phyloP scores from a whole-genome alignment of 23 red algal genomes.

The Gracilariopsis chorda region DNA sequence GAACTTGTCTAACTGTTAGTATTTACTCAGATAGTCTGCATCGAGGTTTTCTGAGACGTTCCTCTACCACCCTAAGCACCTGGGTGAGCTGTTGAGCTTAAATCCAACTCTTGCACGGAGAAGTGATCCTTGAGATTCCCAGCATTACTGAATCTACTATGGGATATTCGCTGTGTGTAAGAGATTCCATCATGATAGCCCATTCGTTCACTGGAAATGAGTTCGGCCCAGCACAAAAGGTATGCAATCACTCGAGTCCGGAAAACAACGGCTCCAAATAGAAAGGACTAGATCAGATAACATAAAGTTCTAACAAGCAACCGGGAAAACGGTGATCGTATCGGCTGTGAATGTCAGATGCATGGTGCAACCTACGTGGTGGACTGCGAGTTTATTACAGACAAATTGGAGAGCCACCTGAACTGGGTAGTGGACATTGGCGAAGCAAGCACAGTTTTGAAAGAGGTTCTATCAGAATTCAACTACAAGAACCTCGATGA shows the following conservation, averaged over 20 bases:
- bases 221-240: conserved; percentile 33
- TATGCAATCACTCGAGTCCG: background rate
- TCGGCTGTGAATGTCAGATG: conserved; percentile 23
- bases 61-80: too few relatives aligned
- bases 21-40: too few relatives aligned
- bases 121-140: too few relatives aligned
- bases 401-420: conserved; percentile 17
- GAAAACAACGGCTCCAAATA: too few relatives aligned
- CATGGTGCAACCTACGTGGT: conserved; percentile 89
- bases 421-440: conserved; percentile 94
- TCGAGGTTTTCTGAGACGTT: too few relatives aligned
- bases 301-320: too few relatives aligned
- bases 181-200: conserved; percentile 91
- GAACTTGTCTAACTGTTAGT: too few relatives aligned
- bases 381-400: conserved; percentile 78
- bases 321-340: too few relatives aligned
- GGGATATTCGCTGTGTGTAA: conserved; percentile 68
- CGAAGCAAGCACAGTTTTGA: conserved; percentile 53
- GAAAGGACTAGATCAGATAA: too few relatives aligned
- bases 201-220: conserved; percentile 78
- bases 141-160: conserved; percentile 20
- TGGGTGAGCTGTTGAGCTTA: too few relatives aligned
- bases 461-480: conserved; percentile 64
- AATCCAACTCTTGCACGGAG: too few relatives aligned
- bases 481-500: conserved; percentile 96